Evolutionary conservation across 768 basidiomycete genomes (phyloP).

Genomic region (Mycena epipterygia): DNA sequence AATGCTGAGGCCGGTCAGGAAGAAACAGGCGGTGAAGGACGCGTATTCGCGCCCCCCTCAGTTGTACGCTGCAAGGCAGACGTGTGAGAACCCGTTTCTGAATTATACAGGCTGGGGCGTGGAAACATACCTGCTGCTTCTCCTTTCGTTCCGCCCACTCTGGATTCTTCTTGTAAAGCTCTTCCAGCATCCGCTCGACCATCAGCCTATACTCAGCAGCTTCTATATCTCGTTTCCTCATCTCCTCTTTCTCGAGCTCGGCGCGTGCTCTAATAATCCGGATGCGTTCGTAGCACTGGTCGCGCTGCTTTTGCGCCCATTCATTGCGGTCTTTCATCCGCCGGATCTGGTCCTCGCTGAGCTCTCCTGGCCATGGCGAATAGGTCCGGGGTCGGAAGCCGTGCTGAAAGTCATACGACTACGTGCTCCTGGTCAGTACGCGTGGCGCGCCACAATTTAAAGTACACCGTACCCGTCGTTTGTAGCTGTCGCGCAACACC

Average conservation of each 20-base stretch:
- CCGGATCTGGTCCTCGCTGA: conserved; percentile 55
- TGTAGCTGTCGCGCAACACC: conserved; percentile 65
- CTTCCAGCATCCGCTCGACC: conserved; percentile 67
- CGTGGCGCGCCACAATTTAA: not conserved
- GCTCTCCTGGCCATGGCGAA: conserved; percentile 44
- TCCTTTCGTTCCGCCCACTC: conserved; percentile 72
- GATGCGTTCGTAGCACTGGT: conserved; percentile 65
- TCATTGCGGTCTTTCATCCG: conserved; percentile 65
- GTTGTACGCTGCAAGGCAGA: not conserved
- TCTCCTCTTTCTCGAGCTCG: conserved; percentile 50
- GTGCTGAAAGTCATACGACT: conserved; percentile 64
- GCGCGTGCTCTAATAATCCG: conserved; percentile 53
- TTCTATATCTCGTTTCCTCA: conserved; percentile 57
- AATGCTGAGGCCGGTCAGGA: conserved; percentile 10
- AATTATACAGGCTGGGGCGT: not conserved
- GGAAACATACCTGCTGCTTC: conserved; percentile 62
- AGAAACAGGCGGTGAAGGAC: conserved; percentile 19
- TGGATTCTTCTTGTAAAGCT: conserved; percentile 68
- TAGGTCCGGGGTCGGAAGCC: conserved; percentile 41
- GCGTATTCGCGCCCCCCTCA: conserved; percentile 29
- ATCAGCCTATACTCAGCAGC: conserved; percentile 55
- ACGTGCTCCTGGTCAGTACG: not conserved
- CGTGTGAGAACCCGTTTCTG: conserved; percentile 12
- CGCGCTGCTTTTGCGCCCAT: conserved; percentile 66
- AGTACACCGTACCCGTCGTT: conserved; percentile 62